These are phyloP conservation scores for Cytauxzoon felis DNA, from an alignment of 169 alveolate genomes.

Conservation along the genomic window DNA sequence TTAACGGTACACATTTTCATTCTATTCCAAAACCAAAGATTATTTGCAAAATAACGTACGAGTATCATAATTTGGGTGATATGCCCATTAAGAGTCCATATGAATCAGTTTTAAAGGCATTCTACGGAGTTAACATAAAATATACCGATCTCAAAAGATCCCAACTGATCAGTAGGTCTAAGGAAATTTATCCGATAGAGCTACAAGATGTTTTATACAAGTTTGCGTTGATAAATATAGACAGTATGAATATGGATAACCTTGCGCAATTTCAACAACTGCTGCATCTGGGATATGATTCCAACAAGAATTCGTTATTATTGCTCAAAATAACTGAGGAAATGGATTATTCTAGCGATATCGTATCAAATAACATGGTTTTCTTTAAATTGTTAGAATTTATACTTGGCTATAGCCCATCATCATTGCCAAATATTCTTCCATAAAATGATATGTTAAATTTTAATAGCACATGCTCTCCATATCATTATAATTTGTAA, in stretches of 20 bases:
- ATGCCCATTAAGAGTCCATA: background rate
- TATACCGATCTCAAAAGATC: background rate
- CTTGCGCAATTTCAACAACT: slow-evolving; percentile 1
- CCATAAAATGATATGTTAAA: too few species aligned
- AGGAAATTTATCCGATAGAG: slow-evolving; percentile 21
- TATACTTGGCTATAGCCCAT: background rate
- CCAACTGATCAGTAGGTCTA: background rate
- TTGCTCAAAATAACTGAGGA: background rate
- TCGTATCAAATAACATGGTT: background rate
- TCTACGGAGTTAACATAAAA: background rate
- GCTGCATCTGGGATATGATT: background rate
- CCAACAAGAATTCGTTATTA: background rate
- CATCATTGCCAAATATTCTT: background rate
- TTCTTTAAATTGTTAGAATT: slow-evolving; percentile 6
- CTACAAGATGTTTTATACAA: slow-evolving; percentile 23
- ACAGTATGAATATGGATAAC: slow-evolving; percentile 2
- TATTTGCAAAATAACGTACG: background rate
- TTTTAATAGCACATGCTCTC: too few species aligned
- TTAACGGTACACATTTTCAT: background rate
- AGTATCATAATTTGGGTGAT: background rate
- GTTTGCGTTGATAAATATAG: slow-evolving; percentile 12
- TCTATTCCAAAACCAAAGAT: slow-evolving; percentile 10
- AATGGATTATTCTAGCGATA: background rate
- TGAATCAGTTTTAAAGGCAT: background rate
- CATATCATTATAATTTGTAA: too few species aligned